Conservation (phyloP, 441 rosid species). For the Populus hybrid region DNA sequence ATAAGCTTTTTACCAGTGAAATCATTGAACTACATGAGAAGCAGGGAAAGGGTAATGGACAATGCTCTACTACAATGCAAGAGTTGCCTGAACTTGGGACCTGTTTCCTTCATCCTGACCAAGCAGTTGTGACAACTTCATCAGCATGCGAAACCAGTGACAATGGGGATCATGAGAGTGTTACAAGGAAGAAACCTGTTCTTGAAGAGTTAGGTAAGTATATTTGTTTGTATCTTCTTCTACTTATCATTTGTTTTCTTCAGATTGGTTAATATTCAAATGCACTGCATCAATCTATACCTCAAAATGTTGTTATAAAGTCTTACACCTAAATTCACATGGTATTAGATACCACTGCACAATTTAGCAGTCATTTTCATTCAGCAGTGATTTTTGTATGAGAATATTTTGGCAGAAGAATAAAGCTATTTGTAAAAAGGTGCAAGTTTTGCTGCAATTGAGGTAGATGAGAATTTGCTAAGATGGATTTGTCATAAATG, state of each 20-base stretch:
- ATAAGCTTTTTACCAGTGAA: conserved; percentile 84
- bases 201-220: conserved; percentile 67
- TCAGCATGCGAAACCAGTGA: conserved; percentile 18
- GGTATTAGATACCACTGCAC: background rate
- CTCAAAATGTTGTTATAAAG: background rate
- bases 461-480: background rate
- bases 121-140: conserved; percentile 10
- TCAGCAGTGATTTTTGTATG: background rate
- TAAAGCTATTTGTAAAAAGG: background rate
- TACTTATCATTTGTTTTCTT: conserved; percentile 1
- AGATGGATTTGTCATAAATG: background rate
- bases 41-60: conserved; percentile 31
- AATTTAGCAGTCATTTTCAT: background rate
- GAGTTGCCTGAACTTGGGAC: conserved; percentile 28
- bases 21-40: conserved; percentile 56
- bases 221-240: background rate
- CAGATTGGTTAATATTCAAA: background rate
- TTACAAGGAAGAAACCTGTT: conserved; percentile 32
- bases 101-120: conserved; percentile 22
- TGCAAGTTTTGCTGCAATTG: background rate
- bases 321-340: background rate
- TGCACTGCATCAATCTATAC: background rate
- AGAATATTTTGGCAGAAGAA: background rate
- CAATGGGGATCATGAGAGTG: conserved; percentile 22
- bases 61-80: conserved; percentile 15